Base-by-base conservation (phyloP, 257 asterid genomes). In the Solanum rostratum region DNA sequence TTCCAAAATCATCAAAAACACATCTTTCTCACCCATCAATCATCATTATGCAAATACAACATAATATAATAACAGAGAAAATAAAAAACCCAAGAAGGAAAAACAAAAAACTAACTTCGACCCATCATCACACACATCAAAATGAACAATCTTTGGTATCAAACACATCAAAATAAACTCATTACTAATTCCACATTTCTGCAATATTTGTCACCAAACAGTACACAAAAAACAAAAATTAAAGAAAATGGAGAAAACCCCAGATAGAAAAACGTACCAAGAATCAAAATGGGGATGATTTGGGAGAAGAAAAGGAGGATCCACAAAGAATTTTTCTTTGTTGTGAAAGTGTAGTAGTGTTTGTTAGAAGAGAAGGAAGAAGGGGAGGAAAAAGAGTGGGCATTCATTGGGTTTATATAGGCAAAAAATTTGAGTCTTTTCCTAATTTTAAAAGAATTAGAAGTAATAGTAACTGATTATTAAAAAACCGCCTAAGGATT, bases 321-420 rank as follows among this genome's bases (percentile, higher is more conserved):
- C 30, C 20, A 76, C 19, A 4, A 11, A 19, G 37, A 39, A 14
- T 0, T 2, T 9, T 78, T 16, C 18, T 27, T 10, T 3, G 18
- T 22, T 53, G 82, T 57, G 24, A 7, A 19, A 62, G 20, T 22
- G 68, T 49, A 82, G 76, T 54, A 87, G 74, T 39, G 22, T 54
- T 81, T 62, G 41, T 30, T 55, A 15, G 84, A 54, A 80, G 85
- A 10, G 65, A 41, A 68, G 62, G 81, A 57, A 74, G 70, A 62
- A 80, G 83, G 90, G 92, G 90, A 87, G 89, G 89, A 86, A 83
- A 5, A 79, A 19, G 3, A 30, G 73, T 41, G 18, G 79, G 39
- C 55, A n/a, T 30, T 7, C 68, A 46, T 11, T 9, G 73, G 82
- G 86, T 85, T 84, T 89, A 89, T 76, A 89, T 87, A 89, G 92